Conservation (phyloP, 2,329 filamentous ascomycete species). For the Ophiostoma australiae region DNA sequence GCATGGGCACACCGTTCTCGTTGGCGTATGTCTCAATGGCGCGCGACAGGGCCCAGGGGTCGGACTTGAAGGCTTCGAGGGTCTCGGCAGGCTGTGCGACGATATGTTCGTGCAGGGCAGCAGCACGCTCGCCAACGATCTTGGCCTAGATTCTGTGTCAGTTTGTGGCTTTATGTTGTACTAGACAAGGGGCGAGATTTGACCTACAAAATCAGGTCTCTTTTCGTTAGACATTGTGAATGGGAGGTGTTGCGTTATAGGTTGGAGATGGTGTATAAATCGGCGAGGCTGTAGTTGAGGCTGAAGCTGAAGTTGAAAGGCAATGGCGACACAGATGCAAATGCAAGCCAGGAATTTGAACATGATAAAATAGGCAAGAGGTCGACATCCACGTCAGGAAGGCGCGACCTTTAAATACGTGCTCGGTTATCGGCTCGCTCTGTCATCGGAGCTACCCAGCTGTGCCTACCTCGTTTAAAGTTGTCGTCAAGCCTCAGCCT, state of each 20-base stretch:
- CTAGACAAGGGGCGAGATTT: background rate
- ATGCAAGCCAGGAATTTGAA: background rate
- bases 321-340: background rate
- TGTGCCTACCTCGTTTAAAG: background rate
- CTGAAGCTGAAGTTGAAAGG: background rate
- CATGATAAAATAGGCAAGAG: background rate
- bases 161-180: too few species aligned
- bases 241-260: background rate
- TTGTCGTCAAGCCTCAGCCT: background rate
- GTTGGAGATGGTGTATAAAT: background rate
- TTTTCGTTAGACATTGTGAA: background rate
- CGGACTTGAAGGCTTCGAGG: too few species aligned
- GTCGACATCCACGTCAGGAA: background rate
- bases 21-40: too few species aligned
- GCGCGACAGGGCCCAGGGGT: too few species aligned
- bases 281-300: background rate
- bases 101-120: too few species aligned
- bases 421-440: background rate
- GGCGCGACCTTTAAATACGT: background rate
- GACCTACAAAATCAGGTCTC: background rate
- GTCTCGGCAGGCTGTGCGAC: too few species aligned
- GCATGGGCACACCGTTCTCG: too few species aligned
- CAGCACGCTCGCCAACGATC: too few species aligned
- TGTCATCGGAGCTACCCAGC: background rate
- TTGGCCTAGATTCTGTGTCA: too few species aligned